Base-by-base conservation (phyloP, 2,329 filamentous ascomycete genomes). In the Aspergillus sp. region DNA sequence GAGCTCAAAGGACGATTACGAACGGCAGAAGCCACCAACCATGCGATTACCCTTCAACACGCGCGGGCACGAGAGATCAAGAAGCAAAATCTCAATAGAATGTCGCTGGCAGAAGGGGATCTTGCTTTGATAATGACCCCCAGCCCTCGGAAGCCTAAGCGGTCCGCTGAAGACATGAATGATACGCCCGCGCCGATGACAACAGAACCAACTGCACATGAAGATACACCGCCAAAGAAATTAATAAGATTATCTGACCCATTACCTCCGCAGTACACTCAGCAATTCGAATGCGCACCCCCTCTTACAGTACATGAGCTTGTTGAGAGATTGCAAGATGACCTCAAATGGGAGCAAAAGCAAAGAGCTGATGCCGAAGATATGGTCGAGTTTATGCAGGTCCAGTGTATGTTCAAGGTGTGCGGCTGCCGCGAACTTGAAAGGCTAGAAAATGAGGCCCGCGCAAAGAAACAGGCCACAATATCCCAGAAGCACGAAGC, bases 331-430 rank as follows among this genome's bases (percentile, higher is more conserved):
- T 61, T 80, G 11, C 76, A 80, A 57, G 76, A 82, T 44, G 79
- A 85, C 55, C 74, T 87, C 4, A 68, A 73, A 25, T 70, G 71
- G 31, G 84, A 87, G 68, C 78, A 76, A 63, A 76, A 76, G 45
- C 71, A 80, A 55, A 77, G 83, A 59, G 70, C 74, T 55, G 77
- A 81, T 27, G 83, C 83, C 0, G 80, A 86, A 62, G 83, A 85
- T 31, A 79, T 85, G 73, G 76, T 87, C 3, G 69, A 80, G 33
- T 80, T 79, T 59, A 64, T 81, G 70, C 77, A 77, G 46, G 76
- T 81, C 66, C 77, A 81, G 62, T 82, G 79, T 55, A 77, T 80
- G 61, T 80, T 81, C 59, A 72, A 77, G 56, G 70, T 73, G 52
- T 82, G 79, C 65, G 75, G 77, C 7, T 82, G 79, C 63, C 73